phyloP scores from a whole-genome alignment of 2,329 filamentous ascomycete species.

The Colletotrichum karsti region DNA sequence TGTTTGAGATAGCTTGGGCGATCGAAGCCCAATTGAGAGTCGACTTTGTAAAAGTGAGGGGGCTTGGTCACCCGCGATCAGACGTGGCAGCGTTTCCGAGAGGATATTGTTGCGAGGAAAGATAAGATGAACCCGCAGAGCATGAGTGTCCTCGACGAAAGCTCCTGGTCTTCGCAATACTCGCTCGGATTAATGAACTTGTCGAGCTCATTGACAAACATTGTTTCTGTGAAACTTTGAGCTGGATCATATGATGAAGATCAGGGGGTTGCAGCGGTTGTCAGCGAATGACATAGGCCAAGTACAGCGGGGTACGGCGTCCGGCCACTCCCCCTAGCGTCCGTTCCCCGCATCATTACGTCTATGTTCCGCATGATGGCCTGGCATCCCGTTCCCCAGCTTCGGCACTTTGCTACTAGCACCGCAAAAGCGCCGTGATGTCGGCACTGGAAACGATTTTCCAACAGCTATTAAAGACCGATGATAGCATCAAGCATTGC shows the following conservation, averaged over 20 bases:
- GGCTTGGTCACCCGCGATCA: conserved; percentile 3
- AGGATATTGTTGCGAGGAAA: neutral
- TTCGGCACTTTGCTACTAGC: neutral
- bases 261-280: neutral
- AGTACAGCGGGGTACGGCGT: conserved; percentile 8
- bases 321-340: neutral
- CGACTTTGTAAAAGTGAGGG: neutral
- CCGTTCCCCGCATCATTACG: conserved; percentile 20
- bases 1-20: neutral
- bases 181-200: conserved; percentile 1
- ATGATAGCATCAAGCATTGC: neutral
- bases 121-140: neutral
- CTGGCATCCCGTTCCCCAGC: neutral
- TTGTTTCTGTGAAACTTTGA: conserved; percentile 6
- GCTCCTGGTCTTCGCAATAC: neutral
- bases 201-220: neutral
- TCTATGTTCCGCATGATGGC: conserved; percentile 7
- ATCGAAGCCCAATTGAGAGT: neutral
- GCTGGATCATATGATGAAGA: conserved; percentile 3
- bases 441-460: neutral
- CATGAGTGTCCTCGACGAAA: neutral
- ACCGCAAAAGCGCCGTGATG: neutral
- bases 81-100: neutral
- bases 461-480: neutral
- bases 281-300: conserved; percentile 23